phyloP scores from a whole-genome alignment of 345 rosid species.

The Arabidopsis thaliana region DNA sequence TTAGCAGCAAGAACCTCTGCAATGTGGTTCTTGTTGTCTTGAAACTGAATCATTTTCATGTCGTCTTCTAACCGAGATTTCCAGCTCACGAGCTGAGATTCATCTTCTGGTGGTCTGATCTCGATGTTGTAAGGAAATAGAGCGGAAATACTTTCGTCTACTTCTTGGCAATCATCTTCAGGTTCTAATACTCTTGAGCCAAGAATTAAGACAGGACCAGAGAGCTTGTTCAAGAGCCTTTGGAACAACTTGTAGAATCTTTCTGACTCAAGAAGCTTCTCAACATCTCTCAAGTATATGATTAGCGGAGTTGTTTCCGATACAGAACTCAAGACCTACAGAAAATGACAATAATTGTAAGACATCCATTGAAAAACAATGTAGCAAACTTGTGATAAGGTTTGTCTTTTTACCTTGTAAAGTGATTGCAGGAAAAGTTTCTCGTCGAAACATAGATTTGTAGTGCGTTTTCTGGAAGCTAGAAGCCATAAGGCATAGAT shows the following conservation, averaged over 20 bases:
- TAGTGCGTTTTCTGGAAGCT: slow-evolving; percentile 60
- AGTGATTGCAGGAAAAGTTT: slow-evolving; percentile 82
- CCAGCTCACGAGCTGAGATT: slow-evolving; percentile 76
- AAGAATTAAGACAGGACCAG: slow-evolving; percentile 78
- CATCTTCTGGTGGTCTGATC: slow-evolving; percentile 84
- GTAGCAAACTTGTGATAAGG: neutral
- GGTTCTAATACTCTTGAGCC: slow-evolving; percentile 77
- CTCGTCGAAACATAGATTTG: slow-evolving; percentile 82
- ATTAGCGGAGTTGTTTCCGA: slow-evolving; percentile 67
- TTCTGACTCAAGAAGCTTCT: slow-evolving; percentile 78
- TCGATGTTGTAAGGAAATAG: slow-evolving; percentile 82
- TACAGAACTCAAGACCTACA: slow-evolving; percentile 73
- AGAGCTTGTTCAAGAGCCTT: slow-evolving; percentile 68
- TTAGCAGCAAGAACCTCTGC: slow-evolving; percentile 93
- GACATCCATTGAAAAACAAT: neutral
- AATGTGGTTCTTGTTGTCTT: slow-evolving; percentile 91
- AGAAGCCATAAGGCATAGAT: slow-evolving; percentile 30
- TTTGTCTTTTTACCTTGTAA: slow-evolving; percentile 61
- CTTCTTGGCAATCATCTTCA: slow-evolving; percentile 64
- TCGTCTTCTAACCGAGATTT: slow-evolving; percentile 83
- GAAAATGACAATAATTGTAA: neutral
- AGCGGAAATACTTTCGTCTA: slow-evolving; percentile 55
- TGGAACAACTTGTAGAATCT: slow-evolving; percentile 69
- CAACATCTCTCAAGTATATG: slow-evolving; percentile 81
- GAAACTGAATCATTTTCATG: slow-evolving; percentile 76